Conservation (phyloP, 2,329 filamentous ascomycete genomes). For the Didymella exigua region DNA sequence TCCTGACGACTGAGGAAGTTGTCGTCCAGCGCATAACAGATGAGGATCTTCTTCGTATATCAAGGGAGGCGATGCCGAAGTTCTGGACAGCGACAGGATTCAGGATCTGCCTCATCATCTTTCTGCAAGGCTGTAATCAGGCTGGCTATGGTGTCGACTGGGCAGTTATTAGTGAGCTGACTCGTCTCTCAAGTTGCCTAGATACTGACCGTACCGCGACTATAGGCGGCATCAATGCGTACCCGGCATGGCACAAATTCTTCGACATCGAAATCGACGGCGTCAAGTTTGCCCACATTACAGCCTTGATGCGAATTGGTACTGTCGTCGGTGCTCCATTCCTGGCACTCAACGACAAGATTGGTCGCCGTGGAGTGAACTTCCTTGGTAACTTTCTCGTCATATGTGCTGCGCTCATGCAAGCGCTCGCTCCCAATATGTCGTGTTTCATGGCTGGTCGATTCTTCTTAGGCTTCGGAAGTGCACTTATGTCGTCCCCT, state of each 20-base stretch:
- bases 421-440: slow-evolving; percentile 36
- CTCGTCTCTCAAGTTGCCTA: not conserved
- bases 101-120: slow-evolving; percentile 52
- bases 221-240: slow-evolving; percentile 51
- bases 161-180: slow-evolving; percentile 51
- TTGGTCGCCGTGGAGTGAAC: slow-evolving; percentile 56
- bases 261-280: slow-evolving; percentile 52
- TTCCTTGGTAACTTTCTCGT: slow-evolving; percentile 55
- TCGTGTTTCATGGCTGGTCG: slow-evolving; percentile 48
- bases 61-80: slow-evolving; percentile 47
- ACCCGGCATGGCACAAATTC: slow-evolving; percentile 52
- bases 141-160: slow-evolving; percentile 58
- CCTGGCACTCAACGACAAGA: slow-evolving; percentile 52
- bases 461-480: slow-evolving; percentile 49
- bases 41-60: slow-evolving; percentile 53
- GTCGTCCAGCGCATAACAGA: slow-evolving; percentile 54
- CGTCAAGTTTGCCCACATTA: slow-evolving; percentile 47
- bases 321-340: slow-evolving; percentile 55
- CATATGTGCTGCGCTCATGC: slow-evolving; percentile 52
- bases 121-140: slow-evolving; percentile 56
- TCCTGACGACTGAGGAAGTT: slow-evolving; percentile 52
- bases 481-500: slow-evolving; percentile 47
- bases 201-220: not conserved
- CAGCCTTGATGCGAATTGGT: slow-evolving; percentile 57
- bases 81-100: slow-evolving; percentile 52